Base-by-base conservation (phyloP, 345 rosid genomes). In the Salix purpurea region DNA sequence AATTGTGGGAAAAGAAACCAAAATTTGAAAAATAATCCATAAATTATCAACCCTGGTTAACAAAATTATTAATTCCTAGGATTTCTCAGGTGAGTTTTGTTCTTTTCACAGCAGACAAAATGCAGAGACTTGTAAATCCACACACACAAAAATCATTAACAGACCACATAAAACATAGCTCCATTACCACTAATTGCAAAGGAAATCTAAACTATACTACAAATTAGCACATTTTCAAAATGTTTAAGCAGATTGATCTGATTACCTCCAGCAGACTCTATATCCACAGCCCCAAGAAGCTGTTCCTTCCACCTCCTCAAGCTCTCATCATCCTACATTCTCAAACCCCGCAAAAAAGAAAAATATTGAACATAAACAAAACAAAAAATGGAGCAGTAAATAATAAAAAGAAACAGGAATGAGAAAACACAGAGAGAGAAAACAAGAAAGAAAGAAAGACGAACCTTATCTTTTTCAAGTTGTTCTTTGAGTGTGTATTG, bases 301-400 rank as follows among this genome's bases (percentile, higher is more conserved):
- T 93, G 98, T 79, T 93, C 96, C 80, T 93, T 93, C 98, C 98
- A 93, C 79, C 90, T 93, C 87, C 97, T 90, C 84, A 93, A 85
- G 89, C 98, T 93, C 78, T 93, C 98, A 84, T 93, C 98, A 61
- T 93, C 98, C 98, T 91, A 66, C 67, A 69, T 58, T 26, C 58
- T 69, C 60, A 71, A 36, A 68, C 19, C 42, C 70, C 32, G 21
- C 15, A 61, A 67, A 23, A 36, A 28, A 60, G 23, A 21, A 36
- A 73, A 39, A 2, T 34, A 24, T 1, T 2, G 21, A 32, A 11
- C 18, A 23, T 18, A 54, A 34, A n/a, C 21, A 21, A 72, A 42
- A 18, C 7, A 68, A 19, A 65, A 73, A 16, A 34, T 67, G 24
- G 62, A n/a, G 7, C 39, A 6, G 26, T 18, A 24, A 40, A 16